Evolutionary conservation across 2,329 filamentous ascomycete species (phyloP).

Genomic region (Penicillium sp.): DNA sequence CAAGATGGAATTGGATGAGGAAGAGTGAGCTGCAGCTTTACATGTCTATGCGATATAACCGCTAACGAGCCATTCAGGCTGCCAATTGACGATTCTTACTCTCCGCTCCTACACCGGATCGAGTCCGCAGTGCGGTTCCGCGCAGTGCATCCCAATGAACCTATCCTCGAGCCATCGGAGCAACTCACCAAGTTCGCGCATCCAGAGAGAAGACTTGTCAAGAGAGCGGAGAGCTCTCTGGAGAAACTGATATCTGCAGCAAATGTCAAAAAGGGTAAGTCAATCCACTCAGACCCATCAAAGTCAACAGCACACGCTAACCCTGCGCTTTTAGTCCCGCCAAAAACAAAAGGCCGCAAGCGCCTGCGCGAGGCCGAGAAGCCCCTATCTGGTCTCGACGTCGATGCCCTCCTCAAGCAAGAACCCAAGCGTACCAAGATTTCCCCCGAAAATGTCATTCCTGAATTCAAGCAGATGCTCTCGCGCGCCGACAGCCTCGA

Average conservation of each 20-base stretch:
- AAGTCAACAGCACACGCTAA: conserved; percentile 25
- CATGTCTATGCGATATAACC: neutral
- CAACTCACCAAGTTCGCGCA: conserved; percentile 72
- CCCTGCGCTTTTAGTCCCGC: conserved; percentile 63
- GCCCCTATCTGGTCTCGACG: conserved; percentile 85
- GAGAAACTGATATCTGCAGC: conserved; percentile 67
- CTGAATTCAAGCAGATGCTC: conserved; percentile 85
- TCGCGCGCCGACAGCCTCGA: conserved; percentile 60
- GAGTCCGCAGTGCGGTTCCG: conserved; percentile 82
- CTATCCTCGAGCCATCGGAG: conserved; percentile 63
- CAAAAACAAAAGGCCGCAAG: conserved; percentile 74
- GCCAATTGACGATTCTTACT: conserved; percentile 77
- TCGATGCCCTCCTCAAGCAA: conserved; percentile 74
- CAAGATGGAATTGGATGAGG: conserved; percentile 79
- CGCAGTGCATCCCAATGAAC: conserved; percentile 70
- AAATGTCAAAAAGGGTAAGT: conserved; percentile 76
- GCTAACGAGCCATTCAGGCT: conserved; percentile 47
- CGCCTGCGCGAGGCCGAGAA: conserved; percentile 69
- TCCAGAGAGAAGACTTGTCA: conserved; percentile 68
- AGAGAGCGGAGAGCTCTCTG: conserved; percentile 60
- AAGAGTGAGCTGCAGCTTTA: conserved; percentile 50
- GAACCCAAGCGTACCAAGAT: conserved; percentile 55
- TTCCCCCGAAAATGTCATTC: conserved; percentile 74
- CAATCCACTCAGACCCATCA: neutral
- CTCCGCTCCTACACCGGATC: conserved; percentile 83